Base-by-base conservation (phyloP, 208 protist species). In the Trypanosoma platydactyli region DNA sequence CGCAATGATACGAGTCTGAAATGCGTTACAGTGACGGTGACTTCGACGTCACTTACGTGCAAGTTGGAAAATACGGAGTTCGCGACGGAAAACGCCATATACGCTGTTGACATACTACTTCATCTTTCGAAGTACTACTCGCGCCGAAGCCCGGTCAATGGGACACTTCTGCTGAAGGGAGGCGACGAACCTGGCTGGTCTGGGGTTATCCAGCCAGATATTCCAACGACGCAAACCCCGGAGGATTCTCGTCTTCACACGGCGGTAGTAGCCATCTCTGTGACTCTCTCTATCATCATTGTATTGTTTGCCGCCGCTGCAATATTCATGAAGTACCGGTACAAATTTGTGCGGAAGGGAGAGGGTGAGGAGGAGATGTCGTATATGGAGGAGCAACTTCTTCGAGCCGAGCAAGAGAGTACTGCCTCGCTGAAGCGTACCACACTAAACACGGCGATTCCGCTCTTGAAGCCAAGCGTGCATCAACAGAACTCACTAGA, bases 361-460 rank as follows among this genome's bases (percentile, higher is more conserved):
- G 35, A 62, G 1, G 55, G 35, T 6, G 55, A 61, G 5, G 56
- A 62, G 38, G 56, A 62, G 56, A 62, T 62, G 56, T 49, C 40
- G 35, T 62, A 50, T 40, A 62, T 62, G 56, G 56, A 62, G 56
- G 56, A 62, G 27, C 56, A 62, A 33, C 27, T 62, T 6, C 56
- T 62, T 30, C 56, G 40, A 11, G 56, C 56, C 1, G 56, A 62
- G n/a, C 56, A 35, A 40, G 56, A 62, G 22, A 62, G 56, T 33
- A 62, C 56, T 4, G 56, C 56, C 56, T 62, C 56, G 4, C 56
- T 62, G 16, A 46, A 50, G 27, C 56, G 56, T 24, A 62, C 35
- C 9, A 33, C 33, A 1, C 20, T 62, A 5, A 62, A 62, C 24
- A 16, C 56, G 46, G 40, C 35, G 4, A 50, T 62, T 50, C 56